These are phyloP conservation scores for Fusarium mangiferae DNA, from an alignment of 2,329 filamentous ascomycete genomes.

Conservation along the genomic window DNA sequence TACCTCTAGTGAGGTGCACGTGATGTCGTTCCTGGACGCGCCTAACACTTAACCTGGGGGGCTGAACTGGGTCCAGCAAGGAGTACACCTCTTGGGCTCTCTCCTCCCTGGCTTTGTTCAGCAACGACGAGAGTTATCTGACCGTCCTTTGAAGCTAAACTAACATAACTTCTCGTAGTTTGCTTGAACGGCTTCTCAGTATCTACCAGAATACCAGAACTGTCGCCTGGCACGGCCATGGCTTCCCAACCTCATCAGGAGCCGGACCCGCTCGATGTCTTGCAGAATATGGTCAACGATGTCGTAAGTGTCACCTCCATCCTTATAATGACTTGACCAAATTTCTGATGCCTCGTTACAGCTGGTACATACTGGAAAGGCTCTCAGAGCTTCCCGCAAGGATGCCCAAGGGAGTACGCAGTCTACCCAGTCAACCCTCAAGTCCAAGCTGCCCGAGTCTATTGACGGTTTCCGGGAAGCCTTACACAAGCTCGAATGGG, in stretches of 20 bases:
- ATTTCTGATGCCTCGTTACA: conserved; percentile 42
- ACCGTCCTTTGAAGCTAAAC: neutral
- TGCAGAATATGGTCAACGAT: conserved; percentile 66
- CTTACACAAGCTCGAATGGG: conserved; percentile 66
- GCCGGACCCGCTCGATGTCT: conserved; percentile 54
- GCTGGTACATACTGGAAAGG: conserved; percentile 70
- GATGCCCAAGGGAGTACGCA: conserved; percentile 55
- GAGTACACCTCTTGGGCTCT: neutral
- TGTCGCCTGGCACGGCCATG: conserved; percentile 36
- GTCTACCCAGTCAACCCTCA: conserved; percentile 47
- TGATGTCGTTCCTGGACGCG: conserved; percentile 20
- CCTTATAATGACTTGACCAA: neutral
- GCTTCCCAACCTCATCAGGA: conserved; percentile 48
- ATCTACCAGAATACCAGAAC: neutral
- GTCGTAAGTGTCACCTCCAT: conserved; percentile 55
- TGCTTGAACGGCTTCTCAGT: neutral
- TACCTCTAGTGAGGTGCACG: conserved; percentile 22
- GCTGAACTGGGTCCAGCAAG: conserved; percentile 9
- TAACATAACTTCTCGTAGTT: neutral
- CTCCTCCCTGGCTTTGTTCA: conserved; percentile 16
- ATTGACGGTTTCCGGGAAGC: conserved; percentile 62
- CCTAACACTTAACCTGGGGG: conserved; percentile 1
- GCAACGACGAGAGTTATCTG: conserved; percentile 19
- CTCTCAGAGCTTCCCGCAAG: conserved; percentile 60
- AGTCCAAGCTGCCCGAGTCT: conserved; percentile 58